phyloP scores from a whole-genome alignment of 2,329 filamentous ascomycete genomes.

The Helotiales sp. region DNA sequence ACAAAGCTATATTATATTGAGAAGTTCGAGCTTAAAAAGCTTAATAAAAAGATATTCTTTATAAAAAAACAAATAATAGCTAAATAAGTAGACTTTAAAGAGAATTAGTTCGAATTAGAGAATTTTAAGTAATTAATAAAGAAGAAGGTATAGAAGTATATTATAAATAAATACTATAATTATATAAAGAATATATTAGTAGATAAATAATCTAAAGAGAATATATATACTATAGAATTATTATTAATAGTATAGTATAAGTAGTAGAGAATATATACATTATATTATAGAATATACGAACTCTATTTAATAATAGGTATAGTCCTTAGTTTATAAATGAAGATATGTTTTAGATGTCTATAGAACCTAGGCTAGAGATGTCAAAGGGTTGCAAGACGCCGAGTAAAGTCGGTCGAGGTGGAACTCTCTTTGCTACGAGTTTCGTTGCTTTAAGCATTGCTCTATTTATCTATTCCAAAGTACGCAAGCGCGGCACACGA shows the following conservation, averaged over 20 bases:
- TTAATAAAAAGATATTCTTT: conserved; percentile 88
- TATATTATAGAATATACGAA: conserved; percentile 23
- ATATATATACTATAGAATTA: conserved; percentile 4
- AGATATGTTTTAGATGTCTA: too few relatives aligned
- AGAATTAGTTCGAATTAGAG: conserved; percentile 69
- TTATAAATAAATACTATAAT: conserved; percentile 70
- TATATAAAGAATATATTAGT: conserved; percentile 81
- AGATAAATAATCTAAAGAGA: conserved; percentile 56
- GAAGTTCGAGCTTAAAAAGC: conserved; percentile 37
- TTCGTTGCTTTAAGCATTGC: too few relatives aligned
- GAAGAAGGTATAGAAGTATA: conserved; percentile 74
- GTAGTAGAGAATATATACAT: not conserved
- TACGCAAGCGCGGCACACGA: too few relatives aligned
- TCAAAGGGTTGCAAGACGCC: too few relatives aligned
- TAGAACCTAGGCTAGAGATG: too few relatives aligned
- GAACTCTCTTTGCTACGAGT: too few relatives aligned
- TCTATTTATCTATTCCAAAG: too few relatives aligned
- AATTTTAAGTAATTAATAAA: conserved; percentile 93
- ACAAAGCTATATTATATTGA: conserved; percentile 50
- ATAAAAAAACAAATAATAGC: conserved; percentile 96
- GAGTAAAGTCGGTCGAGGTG: too few relatives aligned
- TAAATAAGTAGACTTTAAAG: conserved; percentile 80
- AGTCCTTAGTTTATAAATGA: too few relatives aligned
- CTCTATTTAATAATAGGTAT: conserved; percentile 2
- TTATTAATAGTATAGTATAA: conserved; percentile 13